Conservation (phyloP, 768 basidiomycete genomes). For the Plicaturopsis crispa region DNA sequence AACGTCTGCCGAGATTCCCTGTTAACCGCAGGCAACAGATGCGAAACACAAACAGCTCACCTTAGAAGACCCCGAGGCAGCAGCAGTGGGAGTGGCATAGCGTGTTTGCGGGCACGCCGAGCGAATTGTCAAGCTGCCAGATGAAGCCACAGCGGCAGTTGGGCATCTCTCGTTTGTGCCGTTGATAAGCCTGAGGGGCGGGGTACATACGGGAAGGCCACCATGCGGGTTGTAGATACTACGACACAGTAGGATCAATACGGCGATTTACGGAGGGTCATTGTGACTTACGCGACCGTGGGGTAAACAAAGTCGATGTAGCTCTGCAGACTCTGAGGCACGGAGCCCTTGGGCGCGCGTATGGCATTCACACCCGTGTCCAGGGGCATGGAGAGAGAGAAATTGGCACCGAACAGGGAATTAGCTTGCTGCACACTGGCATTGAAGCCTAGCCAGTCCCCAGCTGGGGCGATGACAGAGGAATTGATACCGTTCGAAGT, state of each 20-base stretch:
- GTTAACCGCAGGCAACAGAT: slow-evolving; percentile 4
- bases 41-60: too few species aligned
- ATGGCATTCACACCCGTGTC: slow-evolving; percentile 18
- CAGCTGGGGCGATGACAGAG: slow-evolving; percentile 4
- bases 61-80: slow-evolving; percentile 14
- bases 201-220: background rate
- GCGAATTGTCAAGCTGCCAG: slow-evolving; percentile 3
- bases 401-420: slow-evolving; percentile 25
- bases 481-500: slow-evolving; percentile 3
- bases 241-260: background rate
- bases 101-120: slow-evolving; percentile 18
- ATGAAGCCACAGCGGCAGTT: background rate
- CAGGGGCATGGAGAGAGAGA: slow-evolving; percentile 22
- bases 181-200: background rate
- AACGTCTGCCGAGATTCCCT: slow-evolving; percentile 14
- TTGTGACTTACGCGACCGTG: slow-evolving; percentile 11
- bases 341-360: slow-evolving; percentile 28
- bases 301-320: slow-evolving; percentile 26
- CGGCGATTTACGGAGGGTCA: background rate
- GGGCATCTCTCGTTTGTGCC: background rate
- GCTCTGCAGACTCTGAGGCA: slow-evolving; percentile 21
- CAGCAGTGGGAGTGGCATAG: slow-evolving; percentile 25
- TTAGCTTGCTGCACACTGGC: slow-evolving; percentile 26
- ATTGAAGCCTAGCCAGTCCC: slow-evolving; percentile 27
- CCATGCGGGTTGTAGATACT: background rate